These are phyloP conservation scores for Thalassiosira exigua DNA, from an alignment of 352 stramenopile genomes.

Conservation along the genomic window DNA sequence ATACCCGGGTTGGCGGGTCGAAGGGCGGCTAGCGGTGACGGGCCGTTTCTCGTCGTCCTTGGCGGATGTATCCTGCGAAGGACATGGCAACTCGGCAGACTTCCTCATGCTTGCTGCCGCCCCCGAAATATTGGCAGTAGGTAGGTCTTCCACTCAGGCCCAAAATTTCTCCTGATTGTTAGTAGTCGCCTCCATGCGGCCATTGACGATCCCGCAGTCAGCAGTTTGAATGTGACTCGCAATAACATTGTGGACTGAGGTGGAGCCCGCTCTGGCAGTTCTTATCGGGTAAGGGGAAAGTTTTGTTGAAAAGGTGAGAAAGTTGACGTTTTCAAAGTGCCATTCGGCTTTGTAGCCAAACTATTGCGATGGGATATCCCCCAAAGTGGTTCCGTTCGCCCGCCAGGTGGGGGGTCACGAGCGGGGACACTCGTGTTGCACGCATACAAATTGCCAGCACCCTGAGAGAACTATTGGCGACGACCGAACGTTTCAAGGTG, in stretches of 20 bases:
- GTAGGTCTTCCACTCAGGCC: not conserved
- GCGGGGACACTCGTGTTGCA: slow-evolving; percentile 4
- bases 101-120: not conserved
- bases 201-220: slow-evolving; percentile 3
- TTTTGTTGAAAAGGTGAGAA: slow-evolving; percentile 22
- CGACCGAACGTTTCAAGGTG: not conserved
- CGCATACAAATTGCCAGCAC: not conserved
- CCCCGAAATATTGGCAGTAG: not conserved
- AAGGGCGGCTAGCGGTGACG: not conserved
- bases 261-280: slow-evolving; percentile 16
- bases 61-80: not conserved
- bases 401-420: slow-evolving; percentile 27
- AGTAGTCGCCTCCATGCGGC: not conserved
- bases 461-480: not conserved
- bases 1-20: not conserved
- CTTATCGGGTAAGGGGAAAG: slow-evolving; percentile 34
- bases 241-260: not conserved
- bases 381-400: slow-evolving; percentile 22
- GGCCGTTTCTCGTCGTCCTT: not conserved
- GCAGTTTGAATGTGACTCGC: slow-evolving; percentile 10
- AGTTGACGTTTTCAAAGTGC: slow-evolving; percentile 25
- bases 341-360: slow-evolving; percentile 32
- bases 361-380: slow-evolving; percentile 27
- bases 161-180: not conserved
- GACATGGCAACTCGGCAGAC: not conserved